Base-by-base conservation (phyloP, 2,329 filamentous ascomycete species). In the Paraphaeosphaeria minitans region DNA sequence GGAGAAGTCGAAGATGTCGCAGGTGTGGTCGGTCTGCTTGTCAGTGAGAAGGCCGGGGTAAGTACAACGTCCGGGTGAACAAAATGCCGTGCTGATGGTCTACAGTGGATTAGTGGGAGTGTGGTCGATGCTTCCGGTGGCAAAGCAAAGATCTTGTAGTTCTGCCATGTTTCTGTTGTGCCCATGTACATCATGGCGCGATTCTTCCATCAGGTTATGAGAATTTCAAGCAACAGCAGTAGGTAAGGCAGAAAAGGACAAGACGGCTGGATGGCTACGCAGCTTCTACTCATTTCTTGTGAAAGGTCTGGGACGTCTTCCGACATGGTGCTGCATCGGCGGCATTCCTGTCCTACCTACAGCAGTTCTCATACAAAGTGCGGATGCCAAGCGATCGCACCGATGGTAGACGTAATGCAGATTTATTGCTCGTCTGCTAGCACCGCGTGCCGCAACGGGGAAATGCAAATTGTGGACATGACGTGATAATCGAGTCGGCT, bases 1-100 rank as follows among this genome's bases (percentile, higher is more conserved):
- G 67, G 64, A 1, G 63, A 66, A 47, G 57, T 65, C 0, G 63
- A 74, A 33, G 73, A 92, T 79, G 73, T 90, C 87, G 70, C 94
- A 81, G 73, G 93, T 89, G 59, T 85, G 85, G 90, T 95, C 67
- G 65, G 69, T 1, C 71, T 75, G 58, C 55, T 78, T 43, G 70
- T 69, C 33, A 67, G 66, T 57, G 74, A 76, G 41, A 65, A 65
- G 39, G 62, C 63, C 8, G 54, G 62, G 45, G 62, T 65, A 50
- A 57, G 60, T 41, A 12, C 14, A 21, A 2, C 22, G 14, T 37
- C 10, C 4, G 8, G 6, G 22, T 35, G 29, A 45, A 27, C 14
- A 19, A 42, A 2, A 2, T 35, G 13, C 4, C 16, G 6, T 27
- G 49, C 54, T 62, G 33, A 64, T 56, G 19, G 58, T 29, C 58